Base-by-base conservation (phyloP, 225 moss, liverwort and hornwort species). In the Straminergon stramineum region DNA sequence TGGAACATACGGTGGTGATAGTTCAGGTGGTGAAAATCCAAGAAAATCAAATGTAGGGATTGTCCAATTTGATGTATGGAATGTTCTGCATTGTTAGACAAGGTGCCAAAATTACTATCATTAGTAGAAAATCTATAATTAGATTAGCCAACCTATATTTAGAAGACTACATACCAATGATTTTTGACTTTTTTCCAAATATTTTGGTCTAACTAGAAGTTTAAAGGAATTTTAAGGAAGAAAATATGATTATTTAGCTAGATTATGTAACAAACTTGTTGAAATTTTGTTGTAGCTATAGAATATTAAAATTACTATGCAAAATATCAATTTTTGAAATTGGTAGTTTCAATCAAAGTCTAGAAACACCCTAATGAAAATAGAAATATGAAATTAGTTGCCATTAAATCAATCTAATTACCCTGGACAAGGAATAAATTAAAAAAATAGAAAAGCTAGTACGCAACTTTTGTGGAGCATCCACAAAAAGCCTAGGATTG, bases 31-130 rank as follows among this genome's bases (percentile, higher is more conserved):
- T 58, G 91, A 66, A 21, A 87, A 11, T 45, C 68, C 6, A 37
- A 64, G 64, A 21, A 80, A 62, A 73, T 16, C 23, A 35, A 79
- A 58, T 4, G 53, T 7, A 11, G 89, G 93, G 0, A 89, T 23
- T 53, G 91, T 93, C 93, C 93, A 93, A 65, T 93, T 93, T 55
- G 84, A 58, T 60, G 60, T 82, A 68, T 92, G 90, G 37, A 93
- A 88, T 53, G 93, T 92, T 55, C 93, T 93, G 77, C 85, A 89
- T 37, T 53, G 37, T 51, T 15, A 86, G 15, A 8, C 14, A 86
- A 34, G 16, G 28, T 43, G 10, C 9, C 17, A 51, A 16, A 21
- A 70, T 5, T 45, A 1, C 15, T 19, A 56, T 19, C 17, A 63
- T 71, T 0, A 61, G 2, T 61, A 84, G 13, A 6, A 84, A 13